A percentile compares a stretch with the other conserved stretches of the same genome.
Conservation (phyloP, 768 basidiomycete species). For the Tricholomella constricta region DNA sequence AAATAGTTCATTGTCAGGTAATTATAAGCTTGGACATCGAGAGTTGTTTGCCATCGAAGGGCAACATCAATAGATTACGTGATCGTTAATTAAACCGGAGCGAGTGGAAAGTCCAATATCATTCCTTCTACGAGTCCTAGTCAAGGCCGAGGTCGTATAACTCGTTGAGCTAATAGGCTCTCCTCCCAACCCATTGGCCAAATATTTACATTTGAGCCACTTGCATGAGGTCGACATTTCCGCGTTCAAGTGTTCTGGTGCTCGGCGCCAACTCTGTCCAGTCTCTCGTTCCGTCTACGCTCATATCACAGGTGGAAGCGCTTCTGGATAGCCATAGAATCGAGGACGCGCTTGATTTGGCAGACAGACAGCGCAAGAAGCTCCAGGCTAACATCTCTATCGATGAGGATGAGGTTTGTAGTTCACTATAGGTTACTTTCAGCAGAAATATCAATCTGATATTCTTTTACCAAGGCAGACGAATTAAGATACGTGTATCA, state of each 20-base stretch:
- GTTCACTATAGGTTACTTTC: neutral
- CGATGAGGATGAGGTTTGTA: slow-evolving; percentile 56
- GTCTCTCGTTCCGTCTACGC: slow-evolving; percentile 69
- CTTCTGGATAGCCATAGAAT: slow-evolving; percentile 65
- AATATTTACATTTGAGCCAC: too few species aligned
- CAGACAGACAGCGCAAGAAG: slow-evolving; percentile 61
- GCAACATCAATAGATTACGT: too few species aligned
- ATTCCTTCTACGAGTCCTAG: too few species aligned
- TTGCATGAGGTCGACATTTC: slow-evolving; percentile 45
- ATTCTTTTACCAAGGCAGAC: slow-evolving; percentile 46
- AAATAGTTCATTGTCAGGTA: too few species aligned
- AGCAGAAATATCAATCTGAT: neutral
- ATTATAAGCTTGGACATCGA: too few species aligned
- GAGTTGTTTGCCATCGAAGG: too few species aligned
- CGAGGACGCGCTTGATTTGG: slow-evolving; percentile 62
- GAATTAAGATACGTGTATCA: slow-evolving; percentile 81
- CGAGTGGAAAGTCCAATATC: too few species aligned
- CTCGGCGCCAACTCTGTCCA: slow-evolving; percentile 61
- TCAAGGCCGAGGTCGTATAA: too few species aligned
- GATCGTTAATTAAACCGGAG: too few species aligned
- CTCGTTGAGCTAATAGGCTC: too few species aligned
- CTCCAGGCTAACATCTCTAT: slow-evolving; percentile 52
- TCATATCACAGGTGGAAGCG: slow-evolving; percentile 72
- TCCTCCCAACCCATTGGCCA: too few species aligned
- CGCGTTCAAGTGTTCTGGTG: slow-evolving; percentile 69